Base-by-base conservation (phyloP, 176 grass and related monocot genomes). In the Bolboschoenus planiculmis region DNA sequence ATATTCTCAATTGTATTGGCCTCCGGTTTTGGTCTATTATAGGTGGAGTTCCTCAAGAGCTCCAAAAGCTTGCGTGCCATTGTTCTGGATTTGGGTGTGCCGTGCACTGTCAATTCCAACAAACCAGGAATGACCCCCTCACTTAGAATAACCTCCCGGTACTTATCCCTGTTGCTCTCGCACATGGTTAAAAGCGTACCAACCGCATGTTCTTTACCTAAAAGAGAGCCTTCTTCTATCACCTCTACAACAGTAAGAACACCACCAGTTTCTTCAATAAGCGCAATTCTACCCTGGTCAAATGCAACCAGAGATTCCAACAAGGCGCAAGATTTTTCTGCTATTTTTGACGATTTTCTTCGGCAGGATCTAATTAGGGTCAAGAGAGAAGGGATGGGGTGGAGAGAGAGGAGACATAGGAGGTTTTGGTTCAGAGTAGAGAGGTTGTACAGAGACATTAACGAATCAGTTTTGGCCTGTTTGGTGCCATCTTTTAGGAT, bases 361-460 rank as follows among this genome's bases (percentile, higher is more conserved):
- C 84, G 85, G 47, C 74, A 54, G 34, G 79, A 81, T 26, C 84
- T 93, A 50, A 97, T 75, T 33, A 97, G 61, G 88, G 83, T 70
- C 43, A 95, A 76, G 27, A 97, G 87, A 88, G 85, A 20, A 5
- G 89, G 81, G 0, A 97, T 42, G 0, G 95, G 87, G 46, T 88
- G 90, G 4, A 95, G 85, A 36, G 90, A 85, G 13, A 95, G 87
- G 79, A 98, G 92, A 9, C 66, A 36, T 7, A 78, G 62, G 30
- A 98, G 87, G 53, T 95, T 98, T 46, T 88, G 84, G 24, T 81
- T 65, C 44, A 93, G 72, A 0, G 92, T 98, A 51, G 90, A 94
- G 57, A 98, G 92, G 83, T 98, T 98, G 84, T 93, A 94, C 6
- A 98, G 87, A 82, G 95, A 89, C 95, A 88, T 90, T 21, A 94